These are phyloP conservation scores for Candida sanyiensis DNA, from an alignment of 805 yeast genomes.

Conservation along the genomic window DNA sequence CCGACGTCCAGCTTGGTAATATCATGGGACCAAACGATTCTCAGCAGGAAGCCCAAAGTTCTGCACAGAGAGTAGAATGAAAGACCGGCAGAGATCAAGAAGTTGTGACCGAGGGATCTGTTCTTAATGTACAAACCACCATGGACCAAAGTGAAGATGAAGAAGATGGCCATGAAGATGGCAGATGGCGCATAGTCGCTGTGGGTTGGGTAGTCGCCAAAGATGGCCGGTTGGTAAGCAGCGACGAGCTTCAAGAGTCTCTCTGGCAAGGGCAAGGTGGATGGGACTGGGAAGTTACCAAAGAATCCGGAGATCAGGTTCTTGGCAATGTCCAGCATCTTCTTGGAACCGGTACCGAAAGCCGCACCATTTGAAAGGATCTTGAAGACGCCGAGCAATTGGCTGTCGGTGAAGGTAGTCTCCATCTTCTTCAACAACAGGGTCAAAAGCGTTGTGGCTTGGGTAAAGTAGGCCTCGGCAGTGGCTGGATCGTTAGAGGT, in stretches of 20 bases:
- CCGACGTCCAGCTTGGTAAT: constrained; percentile 42
- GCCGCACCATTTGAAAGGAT: constrained; percentile 24
- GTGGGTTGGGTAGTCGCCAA: constrained; percentile 55
- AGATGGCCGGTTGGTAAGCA: constrained; percentile 42
- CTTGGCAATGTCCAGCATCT: constrained; percentile 16
- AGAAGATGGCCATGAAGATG: constrained; percentile 50
- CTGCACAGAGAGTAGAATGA: constrained; percentile 48
- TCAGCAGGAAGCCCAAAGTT: constrained; percentile 52
- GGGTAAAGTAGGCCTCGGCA: constrained; percentile 6
- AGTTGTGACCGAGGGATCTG: constrained; percentile 50
- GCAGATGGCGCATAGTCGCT: constrained; percentile 57
- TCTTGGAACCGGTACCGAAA: constrained; percentile 24
- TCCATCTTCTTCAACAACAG: constrained; percentile 16
- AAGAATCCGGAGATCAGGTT: constrained; percentile 18
- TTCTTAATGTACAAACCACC: constrained; percentile 42
- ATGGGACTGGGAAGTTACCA: constrained; percentile 7
- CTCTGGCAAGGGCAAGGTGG: constrained; percentile 12
- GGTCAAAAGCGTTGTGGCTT: constrained; percentile 17
- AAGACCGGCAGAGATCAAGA: constrained; percentile 48
- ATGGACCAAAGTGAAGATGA: constrained; percentile 42
- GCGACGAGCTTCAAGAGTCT: constrained; percentile 17
- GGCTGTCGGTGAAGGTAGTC: constrained; percentile 19
- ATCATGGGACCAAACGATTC: constrained; percentile 55
- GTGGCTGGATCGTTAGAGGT: constrained; percentile 7
- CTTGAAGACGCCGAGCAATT: constrained; percentile 22